Conservation (phyloP, 106 monocot genomes). For the Apostasia ramifera region DNA sequence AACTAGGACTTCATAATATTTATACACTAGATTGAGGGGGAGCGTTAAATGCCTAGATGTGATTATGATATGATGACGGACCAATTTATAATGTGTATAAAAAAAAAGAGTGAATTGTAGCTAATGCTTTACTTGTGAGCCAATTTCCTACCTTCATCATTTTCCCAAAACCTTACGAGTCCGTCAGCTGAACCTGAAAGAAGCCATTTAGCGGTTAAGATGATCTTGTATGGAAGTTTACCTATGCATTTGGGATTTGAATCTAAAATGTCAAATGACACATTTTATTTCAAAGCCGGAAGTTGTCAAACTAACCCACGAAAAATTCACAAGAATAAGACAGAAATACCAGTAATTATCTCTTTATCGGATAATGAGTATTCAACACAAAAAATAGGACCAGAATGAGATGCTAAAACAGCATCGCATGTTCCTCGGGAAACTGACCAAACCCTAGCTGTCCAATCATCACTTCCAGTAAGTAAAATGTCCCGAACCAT, state of each 20-base stretch:
- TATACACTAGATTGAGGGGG: too few species aligned
- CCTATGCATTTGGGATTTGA: too few species aligned
- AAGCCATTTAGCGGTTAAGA: conserved; percentile 8
- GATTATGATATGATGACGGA: too few species aligned
- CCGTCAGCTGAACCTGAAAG: conserved; percentile 92
- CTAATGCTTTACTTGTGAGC: too few species aligned
- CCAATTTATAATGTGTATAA: too few species aligned
- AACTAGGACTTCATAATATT: too few species aligned
- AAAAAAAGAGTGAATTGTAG: too few species aligned
- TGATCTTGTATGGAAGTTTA: not conserved
- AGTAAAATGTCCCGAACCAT: conserved; percentile 86
- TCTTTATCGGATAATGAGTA: conserved; percentile 90
- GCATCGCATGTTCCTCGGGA: conserved; percentile 94
- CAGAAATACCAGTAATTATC: conserved; percentile 75
- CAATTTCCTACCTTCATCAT: conserved; percentile 57
- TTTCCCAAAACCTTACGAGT: conserved; percentile 87
- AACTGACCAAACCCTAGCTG: conserved; percentile 93
- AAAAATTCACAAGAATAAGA: too few species aligned
- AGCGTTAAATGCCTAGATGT: too few species aligned
- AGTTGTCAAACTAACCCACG: too few species aligned
- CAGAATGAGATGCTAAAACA: conserved; percentile 97
- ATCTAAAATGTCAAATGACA: too few species aligned
- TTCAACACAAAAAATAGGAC: conserved; percentile 88
- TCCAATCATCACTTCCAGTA: conserved; percentile 99
- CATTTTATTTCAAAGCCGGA: too few species aligned